These are phyloP conservation scores for Persicaria maculosa DNA, from an alignment of 148 eudicot genomes.

Conservation along the genomic window DNA sequence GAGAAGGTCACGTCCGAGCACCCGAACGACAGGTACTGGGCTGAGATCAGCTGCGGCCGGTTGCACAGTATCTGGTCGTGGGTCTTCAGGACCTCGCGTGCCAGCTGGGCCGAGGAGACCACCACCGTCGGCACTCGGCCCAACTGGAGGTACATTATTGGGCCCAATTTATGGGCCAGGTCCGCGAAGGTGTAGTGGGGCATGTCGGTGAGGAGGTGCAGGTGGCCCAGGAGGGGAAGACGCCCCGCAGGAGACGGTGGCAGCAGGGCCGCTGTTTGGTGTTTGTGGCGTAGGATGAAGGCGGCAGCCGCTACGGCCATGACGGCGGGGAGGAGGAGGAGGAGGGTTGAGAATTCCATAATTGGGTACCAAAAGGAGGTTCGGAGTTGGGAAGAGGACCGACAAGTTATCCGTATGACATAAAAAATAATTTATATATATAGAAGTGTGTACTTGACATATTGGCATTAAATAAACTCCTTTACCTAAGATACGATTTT, in stretches of 20 bases:
- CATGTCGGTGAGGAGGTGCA: conserved; percentile 9
- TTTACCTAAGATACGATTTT: too few relatives aligned
- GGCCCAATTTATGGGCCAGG: neutral
- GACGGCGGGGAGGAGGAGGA: neutral
- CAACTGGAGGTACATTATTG: conserved; percentile 4
- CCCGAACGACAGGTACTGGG: conserved; percentile 36
- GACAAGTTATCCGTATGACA: too few relatives aligned
- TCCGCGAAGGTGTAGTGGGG: conserved; percentile 7
- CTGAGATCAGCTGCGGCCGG: conserved; percentile 39
- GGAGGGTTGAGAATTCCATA: neutral
- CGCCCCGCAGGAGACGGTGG: neutral
- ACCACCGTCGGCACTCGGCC: conserved; percentile 12
- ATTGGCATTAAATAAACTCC: too few relatives aligned
- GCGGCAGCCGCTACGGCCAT: neutral
- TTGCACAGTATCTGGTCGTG: conserved; percentile 34
- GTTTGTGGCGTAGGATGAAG: neutral
- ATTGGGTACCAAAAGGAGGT: neutral
- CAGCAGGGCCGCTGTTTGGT: neutral
- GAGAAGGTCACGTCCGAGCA: conserved; percentile 56
- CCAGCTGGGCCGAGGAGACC: conserved; percentile 5
- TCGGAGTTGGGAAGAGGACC: too few relatives aligned
- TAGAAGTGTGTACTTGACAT: too few relatives aligned
- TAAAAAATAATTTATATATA: too few relatives aligned
- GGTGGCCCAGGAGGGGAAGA: conserved; percentile 5
- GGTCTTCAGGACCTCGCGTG: conserved; percentile 27